These are phyloP conservation scores for Trametes punicea DNA, from an alignment of 768 basidiomycete genomes.

Conservation along the genomic window DNA sequence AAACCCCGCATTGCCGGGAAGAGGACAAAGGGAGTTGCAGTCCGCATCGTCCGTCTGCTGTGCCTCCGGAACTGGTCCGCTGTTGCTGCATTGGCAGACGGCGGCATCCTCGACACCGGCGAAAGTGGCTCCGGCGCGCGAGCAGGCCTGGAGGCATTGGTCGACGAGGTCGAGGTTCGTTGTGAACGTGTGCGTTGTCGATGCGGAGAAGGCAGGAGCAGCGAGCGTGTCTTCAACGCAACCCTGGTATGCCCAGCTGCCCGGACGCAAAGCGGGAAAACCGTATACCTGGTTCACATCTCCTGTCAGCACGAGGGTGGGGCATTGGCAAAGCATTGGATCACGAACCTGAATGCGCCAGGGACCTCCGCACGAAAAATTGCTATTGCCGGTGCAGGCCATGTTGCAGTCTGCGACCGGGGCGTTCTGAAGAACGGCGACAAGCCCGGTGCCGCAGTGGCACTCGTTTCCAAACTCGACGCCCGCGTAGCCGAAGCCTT, in stretches of 20 bases:
- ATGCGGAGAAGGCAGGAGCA: not conserved
- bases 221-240: constrained; percentile 2
- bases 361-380: constrained; percentile 19
- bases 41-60: constrained; percentile 2
- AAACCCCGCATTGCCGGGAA: constrained; percentile 12
- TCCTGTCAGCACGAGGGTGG: not conserved
- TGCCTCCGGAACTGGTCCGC: not conserved
- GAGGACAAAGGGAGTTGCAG: constrained; percentile 16
- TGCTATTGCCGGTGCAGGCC: constrained; percentile 16
- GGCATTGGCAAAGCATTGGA: too few species aligned
- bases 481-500: constrained; percentile 17
- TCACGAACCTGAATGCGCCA: constrained; percentile 22
- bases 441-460: constrained; percentile 16
- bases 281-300: constrained; percentile 3
- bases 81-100: constrained; percentile 15
- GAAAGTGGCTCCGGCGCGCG: not conserved
- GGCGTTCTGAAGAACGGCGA: constrained; percentile 3
- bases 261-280: constrained; percentile 1
- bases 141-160: constrained; percentile 14
- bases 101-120: constrained; percentile 8
- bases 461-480: constrained; percentile 20
- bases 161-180: constrained; percentile 8
- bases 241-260: constrained; percentile 5
- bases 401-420: constrained; percentile 21
- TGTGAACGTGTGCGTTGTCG: not conserved